A percentile compares a stretch with the other conserved stretches of the same genome.
phyloP scores from a whole-genome alignment of 495 filamentous ascomycete genomes.

The Tuber borchii region DNA sequence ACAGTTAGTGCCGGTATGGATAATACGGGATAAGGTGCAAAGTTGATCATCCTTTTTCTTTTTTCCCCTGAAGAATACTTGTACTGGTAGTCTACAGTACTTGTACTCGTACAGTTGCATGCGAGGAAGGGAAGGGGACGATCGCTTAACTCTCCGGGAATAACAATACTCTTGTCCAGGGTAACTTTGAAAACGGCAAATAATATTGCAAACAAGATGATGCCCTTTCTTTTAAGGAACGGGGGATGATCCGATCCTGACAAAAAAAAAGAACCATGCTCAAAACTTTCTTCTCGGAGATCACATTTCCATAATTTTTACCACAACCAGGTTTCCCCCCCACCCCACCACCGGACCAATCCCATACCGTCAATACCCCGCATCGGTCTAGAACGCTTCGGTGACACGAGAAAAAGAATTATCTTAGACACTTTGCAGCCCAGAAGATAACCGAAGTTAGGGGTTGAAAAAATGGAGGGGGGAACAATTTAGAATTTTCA shows the following conservation, averaged over 20 bases:
- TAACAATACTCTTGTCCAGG: not conserved
- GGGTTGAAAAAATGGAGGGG: not conserved
- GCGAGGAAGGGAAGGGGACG: not conserved
- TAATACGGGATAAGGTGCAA: not conserved
- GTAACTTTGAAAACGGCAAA: not conserved
- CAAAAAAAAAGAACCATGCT: not conserved
- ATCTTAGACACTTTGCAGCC: not conserved
- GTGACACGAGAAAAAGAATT: not conserved
- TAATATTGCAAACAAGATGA: not conserved
- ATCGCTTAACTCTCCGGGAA: not conserved
- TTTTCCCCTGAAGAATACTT: not conserved
- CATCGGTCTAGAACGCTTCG: slow-evolving; percentile 6
- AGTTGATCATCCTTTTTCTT: not conserved
- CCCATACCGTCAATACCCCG: not conserved
- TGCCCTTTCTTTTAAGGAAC: not conserved
- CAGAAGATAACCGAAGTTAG: not conserved
- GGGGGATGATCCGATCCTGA: not conserved
- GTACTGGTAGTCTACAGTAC: too few relatives aligned
- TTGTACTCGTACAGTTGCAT: too few relatives aligned
- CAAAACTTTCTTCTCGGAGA: not conserved
- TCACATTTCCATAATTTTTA: not conserved
- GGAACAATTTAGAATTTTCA: not conserved
- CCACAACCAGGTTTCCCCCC: not conserved
- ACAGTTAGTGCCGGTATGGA: not conserved
- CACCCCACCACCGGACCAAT: not conserved